Conservation (phyloP, 768 basidiomycete species). For the Agrocybe chaxingu region DNA sequence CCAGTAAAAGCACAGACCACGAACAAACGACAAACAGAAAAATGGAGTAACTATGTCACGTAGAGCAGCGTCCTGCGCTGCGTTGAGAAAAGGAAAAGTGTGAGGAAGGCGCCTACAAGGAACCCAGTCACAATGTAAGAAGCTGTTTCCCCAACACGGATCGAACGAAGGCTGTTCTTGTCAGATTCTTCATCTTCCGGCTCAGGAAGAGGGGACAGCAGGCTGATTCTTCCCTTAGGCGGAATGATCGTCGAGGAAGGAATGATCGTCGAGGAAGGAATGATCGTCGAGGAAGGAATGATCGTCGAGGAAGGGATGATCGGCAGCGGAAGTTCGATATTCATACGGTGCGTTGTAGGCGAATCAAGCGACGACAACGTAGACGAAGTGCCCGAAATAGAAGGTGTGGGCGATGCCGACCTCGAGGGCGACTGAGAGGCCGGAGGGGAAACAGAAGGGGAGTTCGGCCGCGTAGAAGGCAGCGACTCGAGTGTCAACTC, state of each 20-base stretch:
- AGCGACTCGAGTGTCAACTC: conserved; percentile 5
- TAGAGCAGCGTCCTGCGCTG: conserved; percentile 30
- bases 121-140: conserved; percentile 50
- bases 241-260: conserved; percentile 9
- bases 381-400: not conserved
- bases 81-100: conserved; percentile 28
- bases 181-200: conserved; percentile 8
- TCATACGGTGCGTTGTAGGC: not conserved
- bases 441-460: conserved; percentile 2
- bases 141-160: conserved; percentile 29
- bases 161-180: conserved; percentile 10
- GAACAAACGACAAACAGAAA: not conserved
- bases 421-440: conserved; percentile 5
- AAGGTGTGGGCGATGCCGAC: conserved; percentile 2
- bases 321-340: conserved; percentile 6
- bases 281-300: conserved; percentile 6
- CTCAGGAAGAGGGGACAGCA: conserved; percentile 12
- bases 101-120: conserved; percentile 36
- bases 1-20: not conserved
- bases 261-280: not conserved
- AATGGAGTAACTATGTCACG: conserved; percentile 19
- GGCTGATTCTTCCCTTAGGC: conserved; percentile 12
- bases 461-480: not conserved
- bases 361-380: not conserved
- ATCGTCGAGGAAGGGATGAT: conserved; percentile 1